Evolutionary conservation across 2,329 filamentous ascomycete genomes (phyloP), one percentile per base, ranked within the genome.

Genomic region (Tolypocladium album): DNA sequence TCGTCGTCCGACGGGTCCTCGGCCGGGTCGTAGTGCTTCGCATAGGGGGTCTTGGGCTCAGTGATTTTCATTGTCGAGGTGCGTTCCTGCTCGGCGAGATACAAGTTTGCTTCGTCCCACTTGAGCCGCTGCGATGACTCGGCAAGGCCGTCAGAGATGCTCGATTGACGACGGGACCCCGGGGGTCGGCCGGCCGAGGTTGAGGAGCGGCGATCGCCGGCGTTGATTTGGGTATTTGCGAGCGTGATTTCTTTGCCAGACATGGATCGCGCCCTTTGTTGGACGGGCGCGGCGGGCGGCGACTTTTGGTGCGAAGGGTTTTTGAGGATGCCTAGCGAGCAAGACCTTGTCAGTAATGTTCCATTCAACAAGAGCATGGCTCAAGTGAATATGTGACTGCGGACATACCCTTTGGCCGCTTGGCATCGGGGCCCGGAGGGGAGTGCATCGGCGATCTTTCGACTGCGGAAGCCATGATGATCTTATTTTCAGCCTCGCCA

Each of bases 41-140:
- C 94, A 72, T 93, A 99, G 5, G 94, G 94, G 9, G 94, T 99
- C 82, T 99, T 99, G 63, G 94, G 94, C 78, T 99, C 94, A 66
- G 92, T 90, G 65, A 99, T 99, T 81, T 97, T 99, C 94, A 99
- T 99, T 61, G 92, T 97, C 63, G 89, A 88, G 61, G 87, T 91
- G 75, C 90, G 92, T 75, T 97, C 91, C 75, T 97, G 93, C 77
- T 99, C 94, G 9, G 94, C 94, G 58, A 99, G 83, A 76, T 97
- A 99, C 39, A 99, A 83, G 71, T 99, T 99, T 55, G 90, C 94
- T 78, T 99, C 94, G 74, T 99, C 94, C 94, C 94, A 99, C 78
- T 97, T 96, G 66, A 99, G 81, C 63, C 92, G 87, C 64, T 89
- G 88, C 61, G 83, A 87, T 22, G 79, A 73, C 50, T 82, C 78